Conservation (phyloP, 2,329 filamentous ascomycete genomes). For the Balansia obtecta region DNA sequence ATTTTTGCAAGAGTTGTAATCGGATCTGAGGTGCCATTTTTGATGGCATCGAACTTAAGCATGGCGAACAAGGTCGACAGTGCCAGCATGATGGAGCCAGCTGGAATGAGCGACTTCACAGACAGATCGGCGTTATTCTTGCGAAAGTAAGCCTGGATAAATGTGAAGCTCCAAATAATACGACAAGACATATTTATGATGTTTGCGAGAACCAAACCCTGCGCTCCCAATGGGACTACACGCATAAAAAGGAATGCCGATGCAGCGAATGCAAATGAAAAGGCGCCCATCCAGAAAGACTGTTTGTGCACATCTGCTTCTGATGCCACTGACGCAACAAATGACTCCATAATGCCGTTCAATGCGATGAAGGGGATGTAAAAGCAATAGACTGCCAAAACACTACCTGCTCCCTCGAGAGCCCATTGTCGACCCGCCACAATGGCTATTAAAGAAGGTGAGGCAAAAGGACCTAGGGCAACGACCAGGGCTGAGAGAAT, state of each 20-base stretch:
- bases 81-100: constrained; percentile 14
- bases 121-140: constrained; percentile 25
- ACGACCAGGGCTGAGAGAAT: constrained; percentile 59
- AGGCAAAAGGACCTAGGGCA: constrained; percentile 61
- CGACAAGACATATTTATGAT: constrained; percentile 79
- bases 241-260: constrained; percentile 65
- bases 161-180: constrained; percentile 66
- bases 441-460: constrained; percentile 59
- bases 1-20: constrained; percentile 31
- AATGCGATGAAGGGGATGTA: constrained; percentile 87
- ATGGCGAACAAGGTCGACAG: constrained; percentile 17
- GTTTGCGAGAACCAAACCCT: constrained; percentile 77
- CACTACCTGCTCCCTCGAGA: constrained; percentile 55
- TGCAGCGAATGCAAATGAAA: constrained; percentile 63
- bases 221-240: constrained; percentile 58
- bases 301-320: constrained; percentile 64
- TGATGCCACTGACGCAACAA: constrained; percentile 77
- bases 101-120: constrained; percentile 16
- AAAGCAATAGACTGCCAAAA: constrained; percentile 74
- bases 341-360: constrained; percentile 86
- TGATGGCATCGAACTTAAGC: constrained; percentile 13
- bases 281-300: constrained; percentile 71
- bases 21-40: constrained; percentile 15
- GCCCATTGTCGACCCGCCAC: constrained; percentile 71
- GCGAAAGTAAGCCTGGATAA: constrained; percentile 55